Base-by-base conservation (phyloP, 2,329 filamentous ascomycete genomes). In the Coniochaeta hoffmannii region DNA sequence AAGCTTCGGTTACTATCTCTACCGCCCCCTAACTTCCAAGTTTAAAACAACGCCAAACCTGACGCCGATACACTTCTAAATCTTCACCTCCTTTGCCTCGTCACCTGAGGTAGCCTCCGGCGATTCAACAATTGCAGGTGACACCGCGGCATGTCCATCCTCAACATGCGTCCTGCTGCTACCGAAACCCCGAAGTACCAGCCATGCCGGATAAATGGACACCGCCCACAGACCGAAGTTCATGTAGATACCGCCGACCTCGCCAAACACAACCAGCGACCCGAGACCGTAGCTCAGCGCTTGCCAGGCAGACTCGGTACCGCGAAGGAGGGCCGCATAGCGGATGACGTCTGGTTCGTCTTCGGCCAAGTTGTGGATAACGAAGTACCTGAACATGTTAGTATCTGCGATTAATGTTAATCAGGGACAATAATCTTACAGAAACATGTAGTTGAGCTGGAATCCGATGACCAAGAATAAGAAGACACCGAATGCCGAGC, bases 291-390 rank as follows among this genome's bases (percentile, higher is more conserved):
- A 90, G 62, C 84, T 87, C 15, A 90, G 70, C 7, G 86, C 87
- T 65, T 90, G 87, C 71, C 84, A 86, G 0, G 85, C 87, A 1
- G 85, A 88, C 68, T 90, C 87, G 0, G 84, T 87, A 1, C 84
- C 87, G 55, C 87, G 76, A 2, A 90, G 72, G 12, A 90, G 68
- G 0, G 84, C 86, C 0, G 87, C 80, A 62, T 86, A 85, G 1
- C 87, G 79, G 44, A 90, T 80, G 1, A 89, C 78, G 60, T 90
- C 82, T 24, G 78, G 76, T 53, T 88, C 76, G 6, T 76, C 73
- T 4, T 74, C 68, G 1, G 87, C 84, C 2, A 90, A 66, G 61
- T 88, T 85, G 4, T 82, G 78, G 10, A 90, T 80, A 57, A 90
- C 73, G 63, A 90, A 90, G 70, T 89, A 89, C 11, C 81, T 84